Conservation (phyloP, 495 filamentous ascomycete species). For the Aspergillus bertholletiae region DNA sequence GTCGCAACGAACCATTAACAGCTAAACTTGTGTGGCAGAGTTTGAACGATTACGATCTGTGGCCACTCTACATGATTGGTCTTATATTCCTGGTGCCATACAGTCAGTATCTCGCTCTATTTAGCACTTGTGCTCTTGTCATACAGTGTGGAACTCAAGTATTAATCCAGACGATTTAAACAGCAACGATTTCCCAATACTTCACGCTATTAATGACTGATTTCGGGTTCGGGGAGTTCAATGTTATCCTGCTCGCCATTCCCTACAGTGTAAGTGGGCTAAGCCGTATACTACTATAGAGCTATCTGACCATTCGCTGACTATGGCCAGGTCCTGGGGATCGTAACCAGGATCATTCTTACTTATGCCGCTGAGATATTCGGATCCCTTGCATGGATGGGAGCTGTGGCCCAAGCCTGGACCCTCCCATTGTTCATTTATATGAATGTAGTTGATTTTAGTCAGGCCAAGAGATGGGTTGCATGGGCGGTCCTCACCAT, state of each 20-base stretch:
- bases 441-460: constrained; percentile 44
- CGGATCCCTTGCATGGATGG: constrained; percentile 45
- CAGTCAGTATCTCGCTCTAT: constrained; percentile 5
- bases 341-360: constrained; percentile 39
- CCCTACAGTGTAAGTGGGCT: constrained; percentile 26
- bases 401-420: constrained; percentile 50
- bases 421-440: constrained; percentile 54
- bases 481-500: constrained; percentile 55
- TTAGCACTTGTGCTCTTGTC: background rate
- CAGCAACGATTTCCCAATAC: constrained; percentile 44
- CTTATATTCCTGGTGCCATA: constrained; percentile 50
- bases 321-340: constrained; percentile 29
- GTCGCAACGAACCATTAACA: constrained; percentile 54
- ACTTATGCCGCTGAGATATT: constrained; percentile 50
- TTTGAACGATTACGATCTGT: constrained; percentile 53
- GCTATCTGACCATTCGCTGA: background rate
- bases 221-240: constrained; percentile 62
- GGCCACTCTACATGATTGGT: constrained; percentile 52
- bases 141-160: background rate
- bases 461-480: constrained; percentile 47
- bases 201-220: constrained; percentile 58
- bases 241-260: constrained; percentile 63
- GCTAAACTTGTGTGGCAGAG: constrained; percentile 44
- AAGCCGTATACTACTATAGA: background rate
- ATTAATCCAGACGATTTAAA: no score